Evolutionary conservation across 208 protist genomes (phyloP).

Genomic region (Acanthamoeba lenticulata): DNA sequence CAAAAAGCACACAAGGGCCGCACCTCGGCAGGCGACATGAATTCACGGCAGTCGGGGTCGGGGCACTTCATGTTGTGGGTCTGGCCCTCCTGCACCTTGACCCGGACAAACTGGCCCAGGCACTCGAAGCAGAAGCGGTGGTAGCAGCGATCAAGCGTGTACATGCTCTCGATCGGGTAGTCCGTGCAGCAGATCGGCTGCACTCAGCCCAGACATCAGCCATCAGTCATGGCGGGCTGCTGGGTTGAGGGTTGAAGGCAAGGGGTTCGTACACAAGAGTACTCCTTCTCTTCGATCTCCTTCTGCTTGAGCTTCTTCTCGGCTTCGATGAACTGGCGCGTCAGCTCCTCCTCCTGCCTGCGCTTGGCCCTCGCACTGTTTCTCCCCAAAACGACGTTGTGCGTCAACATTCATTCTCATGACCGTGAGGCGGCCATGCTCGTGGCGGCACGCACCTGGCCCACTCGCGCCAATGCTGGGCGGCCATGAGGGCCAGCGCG

Average conservation of each 20-base stretch:
- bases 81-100: slow-evolving; percentile 32
- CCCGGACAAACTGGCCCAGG: slow-evolving; percentile 6
- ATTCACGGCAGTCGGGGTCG: slow-evolving; percentile 12
- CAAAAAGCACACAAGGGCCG: not conserved
- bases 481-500: not conserved
- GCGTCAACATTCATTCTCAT: not conserved
- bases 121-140: slow-evolving; percentile 71
- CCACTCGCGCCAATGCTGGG: not conserved
- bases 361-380: not conserved
- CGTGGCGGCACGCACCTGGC: not conserved
- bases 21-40: slow-evolving; percentile 47
- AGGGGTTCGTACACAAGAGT: not conserved
- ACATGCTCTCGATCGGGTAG: slow-evolving; percentile 54
- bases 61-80: slow-evolving; percentile 58
- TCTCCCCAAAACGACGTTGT: not conserved
- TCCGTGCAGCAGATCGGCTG: slow-evolving; percentile 54
- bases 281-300: slow-evolving; percentile 1
- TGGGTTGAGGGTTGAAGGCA: not conserved
- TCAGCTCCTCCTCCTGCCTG: slow-evolving; percentile 37
- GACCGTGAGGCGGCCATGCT: too few species aligned
- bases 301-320: not conserved
- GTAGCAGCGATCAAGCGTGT: slow-evolving; percentile 66
- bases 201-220: too few species aligned
- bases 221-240: not conserved
- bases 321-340: not conserved